Percentiles rank a stretch among this genome's conserved stretches.
Evolutionary conservation across 257 asterid species (phyloP).

Genomic region (Gentiana straminea): DNA sequence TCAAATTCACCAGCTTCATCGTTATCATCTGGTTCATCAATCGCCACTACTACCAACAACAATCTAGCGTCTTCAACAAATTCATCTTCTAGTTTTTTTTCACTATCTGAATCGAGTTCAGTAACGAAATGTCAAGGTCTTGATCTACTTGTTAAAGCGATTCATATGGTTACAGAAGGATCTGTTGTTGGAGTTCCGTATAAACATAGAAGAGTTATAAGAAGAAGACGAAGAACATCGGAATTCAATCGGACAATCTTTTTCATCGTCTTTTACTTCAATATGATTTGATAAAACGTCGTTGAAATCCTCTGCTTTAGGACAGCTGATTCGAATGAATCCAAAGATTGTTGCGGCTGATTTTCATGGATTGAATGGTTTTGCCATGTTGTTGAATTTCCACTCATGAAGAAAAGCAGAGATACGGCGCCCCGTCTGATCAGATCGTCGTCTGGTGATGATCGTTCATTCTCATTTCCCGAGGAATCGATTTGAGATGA

Average conservation of each 20-base stretch:
- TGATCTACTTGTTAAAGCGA: slow-evolving; percentile 86
- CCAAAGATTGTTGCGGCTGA: too few species aligned
- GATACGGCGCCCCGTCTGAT: too few species aligned
- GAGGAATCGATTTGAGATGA: too few species aligned
- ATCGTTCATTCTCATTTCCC: too few species aligned
- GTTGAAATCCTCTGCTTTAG: too few species aligned
- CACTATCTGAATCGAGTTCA: slow-evolving; percentile 11
- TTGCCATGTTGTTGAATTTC: too few species aligned
- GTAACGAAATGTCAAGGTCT: slow-evolving; percentile 61
- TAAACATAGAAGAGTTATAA: slow-evolving; percentile 60
- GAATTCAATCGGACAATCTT: not conserved
- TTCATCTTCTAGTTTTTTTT: slow-evolving; percentile 31
- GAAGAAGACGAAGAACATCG: slow-evolving; percentile 31
- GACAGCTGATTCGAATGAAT: too few species aligned
- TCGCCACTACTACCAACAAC: slow-evolving; percentile 26
- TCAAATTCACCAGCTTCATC: slow-evolving; percentile 24
- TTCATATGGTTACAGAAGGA: slow-evolving; percentile 60
- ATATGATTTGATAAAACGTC: too few species aligned
- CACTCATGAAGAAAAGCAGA: too few species aligned
- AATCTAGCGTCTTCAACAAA: slow-evolving; percentile 39
- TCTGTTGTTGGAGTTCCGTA: slow-evolving; percentile 76
- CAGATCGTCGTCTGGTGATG: too few species aligned
- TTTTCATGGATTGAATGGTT: too few species aligned
- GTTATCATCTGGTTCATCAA: slow-evolving; percentile 35
- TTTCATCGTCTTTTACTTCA: too few species aligned